Base-by-base conservation (phyloP, 768 basidiomycete genomes). In the Sarcodon aspratus region DNA sequence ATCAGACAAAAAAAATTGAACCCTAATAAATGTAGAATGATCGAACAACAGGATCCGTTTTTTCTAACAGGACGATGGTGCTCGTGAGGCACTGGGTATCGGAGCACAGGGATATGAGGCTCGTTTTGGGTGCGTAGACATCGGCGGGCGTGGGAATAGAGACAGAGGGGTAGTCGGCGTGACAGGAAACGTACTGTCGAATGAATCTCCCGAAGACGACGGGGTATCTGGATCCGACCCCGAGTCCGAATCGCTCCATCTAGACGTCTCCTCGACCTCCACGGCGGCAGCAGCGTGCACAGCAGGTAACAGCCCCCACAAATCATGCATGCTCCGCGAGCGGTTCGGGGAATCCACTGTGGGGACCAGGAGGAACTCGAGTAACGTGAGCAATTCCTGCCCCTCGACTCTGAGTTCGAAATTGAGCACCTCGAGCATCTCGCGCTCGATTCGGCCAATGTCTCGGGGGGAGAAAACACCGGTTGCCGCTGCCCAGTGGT, bases 401-500 rank as follows among this genome's bases (percentile, higher is more conserved):
- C 85, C 84, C 47, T 73, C 65, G 53, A 88, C 64, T 48, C 73
- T 69, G 36, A 88, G 73, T 59, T 87, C 80, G 56, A 83, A 88
- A 61, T 85, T 80, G 52, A 88, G 74, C 35, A 88, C 85, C 52
- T 83, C 82, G 45, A 87, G 74, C 62, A 84, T 86, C 65, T 88
- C 85, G 58, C 85, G 78, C 65, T 88, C 85, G 59, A 87, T 86
- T 55, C 85, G 76, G 44, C 83, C 83, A 27, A 86, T 76, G 57
- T 88, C 85, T 36, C 85, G 76, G 62, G 85, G 85, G 55, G 84
- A 82, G 61, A 88, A 88, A 31, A 87, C 80, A 33, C 82, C 81
- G 0, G 85, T 85, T 64, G 83, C 86, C 13, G 84, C 70, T 7
- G 85, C 82, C 89, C 89, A 93, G 63, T 93, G 89, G 45, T 85